Conservation (phyloP, 108 stramenopile genomes). For the Skeletonema costatum region DNA sequence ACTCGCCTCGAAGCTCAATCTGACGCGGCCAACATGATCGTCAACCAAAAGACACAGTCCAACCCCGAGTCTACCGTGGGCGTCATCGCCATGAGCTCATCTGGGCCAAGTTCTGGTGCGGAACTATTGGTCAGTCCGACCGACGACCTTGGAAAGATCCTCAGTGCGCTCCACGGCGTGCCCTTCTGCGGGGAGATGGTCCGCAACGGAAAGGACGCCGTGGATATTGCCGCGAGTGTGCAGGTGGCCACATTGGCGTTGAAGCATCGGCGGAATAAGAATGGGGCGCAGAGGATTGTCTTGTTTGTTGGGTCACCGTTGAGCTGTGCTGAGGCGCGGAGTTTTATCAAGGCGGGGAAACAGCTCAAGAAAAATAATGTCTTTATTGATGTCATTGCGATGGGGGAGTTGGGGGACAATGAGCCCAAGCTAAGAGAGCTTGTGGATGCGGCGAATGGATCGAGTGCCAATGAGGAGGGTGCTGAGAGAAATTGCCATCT, state of each 20-base stretch:
- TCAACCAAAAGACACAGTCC: conserved; percentile 87
- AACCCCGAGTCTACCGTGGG: conserved; percentile 99
- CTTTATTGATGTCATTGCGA: conserved; percentile 92
- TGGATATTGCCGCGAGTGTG: conserved; percentile 83
- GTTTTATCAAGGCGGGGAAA: conserved; percentile 82
- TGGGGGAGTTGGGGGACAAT: conserved; percentile 93
- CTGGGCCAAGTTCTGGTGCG: conserved; percentile 72
- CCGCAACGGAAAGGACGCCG: conserved; percentile 17
- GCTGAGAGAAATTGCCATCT: conserved; percentile 86
- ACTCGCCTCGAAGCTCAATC: conserved; percentile 97
- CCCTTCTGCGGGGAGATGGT: conserved; percentile 31
- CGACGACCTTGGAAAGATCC: conserved; percentile 94
- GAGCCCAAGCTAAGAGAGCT: conserved; percentile 88
- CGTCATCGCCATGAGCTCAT: conserved; percentile 68
- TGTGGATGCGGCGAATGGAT: conserved; percentile 93
- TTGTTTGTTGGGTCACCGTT: conserved; percentile 91
- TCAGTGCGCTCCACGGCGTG: conserved; percentile 81
- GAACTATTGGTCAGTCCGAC: conserved; percentile 93
- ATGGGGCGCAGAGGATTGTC: conserved; percentile 94
- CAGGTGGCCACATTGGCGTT: conserved; percentile 96
- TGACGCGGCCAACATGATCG: conserved; percentile 96
- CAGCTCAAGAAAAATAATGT: conserved; percentile 96
- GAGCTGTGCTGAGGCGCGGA: conserved; percentile 46
- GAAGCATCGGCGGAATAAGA: conserved; percentile 98
- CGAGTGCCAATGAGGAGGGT: conserved; percentile 68